A percentile compares a stretch with the other conserved stretches of the same genome.
These are phyloP conservation scores for Apiotrichum laibachii DNA, from an alignment of 1,284 basidiomycete species.

Conservation along the genomic window DNA sequence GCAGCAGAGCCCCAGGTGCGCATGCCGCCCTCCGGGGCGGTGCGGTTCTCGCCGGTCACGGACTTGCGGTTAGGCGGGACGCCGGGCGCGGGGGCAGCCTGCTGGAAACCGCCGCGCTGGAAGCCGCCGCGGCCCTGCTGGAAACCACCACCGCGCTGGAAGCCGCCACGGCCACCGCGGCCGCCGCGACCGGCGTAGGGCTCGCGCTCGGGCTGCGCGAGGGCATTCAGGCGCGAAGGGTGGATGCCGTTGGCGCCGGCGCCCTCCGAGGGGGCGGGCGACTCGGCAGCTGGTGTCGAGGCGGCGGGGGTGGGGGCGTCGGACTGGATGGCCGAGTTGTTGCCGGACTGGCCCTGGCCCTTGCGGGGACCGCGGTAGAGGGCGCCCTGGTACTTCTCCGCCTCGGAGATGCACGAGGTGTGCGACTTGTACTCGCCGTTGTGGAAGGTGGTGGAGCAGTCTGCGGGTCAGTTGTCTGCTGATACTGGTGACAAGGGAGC, in stretches of 20 bases:
- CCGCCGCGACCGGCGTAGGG: slow-evolving; percentile 2
- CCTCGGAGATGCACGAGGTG: slow-evolving; percentile 80
- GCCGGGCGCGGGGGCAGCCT: not conserved
- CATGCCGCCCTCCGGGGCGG: slow-evolving; percentile 37
- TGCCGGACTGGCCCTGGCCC: slow-evolving; percentile 36
- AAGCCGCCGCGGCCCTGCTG: slow-evolving; percentile 17
- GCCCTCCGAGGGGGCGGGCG: not conserved
- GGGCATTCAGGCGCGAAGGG: slow-evolving; percentile 33
- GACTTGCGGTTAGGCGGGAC: not conserved
- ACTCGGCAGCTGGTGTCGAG: slow-evolving; percentile 18
- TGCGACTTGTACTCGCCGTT: slow-evolving; percentile 73
- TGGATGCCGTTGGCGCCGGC: slow-evolving; percentile 29
- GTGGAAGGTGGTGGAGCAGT: slow-evolving; percentile 77
- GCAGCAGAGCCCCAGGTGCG: slow-evolving; percentile 47
- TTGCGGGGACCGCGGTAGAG: slow-evolving; percentile 75
- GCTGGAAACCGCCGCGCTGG: not conserved
- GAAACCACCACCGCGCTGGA: slow-evolving; percentile 6
- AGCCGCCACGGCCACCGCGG: slow-evolving; percentile 14
- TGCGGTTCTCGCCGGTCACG: slow-evolving; percentile 37
- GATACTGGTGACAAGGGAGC: no score
- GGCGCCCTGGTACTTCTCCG: slow-evolving; percentile 84
- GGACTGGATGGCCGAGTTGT: slow-evolving; percentile 7
- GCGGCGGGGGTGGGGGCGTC: slow-evolving; percentile 25
- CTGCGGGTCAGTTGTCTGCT: slow-evolving; percentile 42
- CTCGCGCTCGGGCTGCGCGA: not conserved